Evolutionary conservation across 176 grass and related monocot genomes (phyloP).

Genomic region (Zea mays): Zm-B73-REFERENCE-NAM-5.0 NC_050103.1:2731501-2732000

Average conservation of each 20-base stretch:
- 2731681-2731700: constrained; percentile 95
- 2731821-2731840: constrained; percentile 82
- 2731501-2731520: constrained; percentile 96
- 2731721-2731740: constrained; percentile 74
- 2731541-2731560: constrained; percentile 89
- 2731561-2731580: constrained; percentile 72
- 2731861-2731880: constrained; percentile 42
- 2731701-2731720: constrained; percentile 63
- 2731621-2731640: constrained; percentile 85
- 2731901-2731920: constrained; percentile 31
- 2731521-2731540: constrained; percentile 90
- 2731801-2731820: constrained; percentile 59
- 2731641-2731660: constrained; percentile 88
- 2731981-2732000: neutral
- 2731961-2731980: neutral
- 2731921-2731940: constrained; percentile 66
- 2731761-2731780: constrained; percentile 86
- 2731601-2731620: constrained; percentile 71
- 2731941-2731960: constrained; percentile 51
- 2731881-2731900: constrained; percentile 23
- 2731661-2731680: constrained; percentile 71
- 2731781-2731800: constrained; percentile 64
- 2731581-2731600: constrained; percentile 63
- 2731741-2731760: constrained; percentile 69
- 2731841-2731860: constrained; percentile 10